These are phyloP conservation scores for Trichoderma koningiopsis DNA, from an alignment of 2,329 filamentous ascomycete species.

Conservation along the genomic window DNA sequence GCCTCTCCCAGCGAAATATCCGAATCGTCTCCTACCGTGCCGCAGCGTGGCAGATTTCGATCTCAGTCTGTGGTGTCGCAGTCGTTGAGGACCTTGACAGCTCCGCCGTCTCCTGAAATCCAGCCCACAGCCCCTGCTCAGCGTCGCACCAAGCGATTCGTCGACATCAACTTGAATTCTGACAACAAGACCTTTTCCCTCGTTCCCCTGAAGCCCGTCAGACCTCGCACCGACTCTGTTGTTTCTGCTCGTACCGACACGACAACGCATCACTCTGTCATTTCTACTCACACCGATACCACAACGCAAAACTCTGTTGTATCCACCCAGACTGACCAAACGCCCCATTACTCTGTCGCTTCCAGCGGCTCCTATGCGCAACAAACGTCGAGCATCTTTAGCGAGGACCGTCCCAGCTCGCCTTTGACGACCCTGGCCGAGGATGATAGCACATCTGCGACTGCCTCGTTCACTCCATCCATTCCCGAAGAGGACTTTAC, in stretches of 20 bases:
- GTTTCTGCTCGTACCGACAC: slow-evolving; percentile 36
- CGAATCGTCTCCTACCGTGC: background rate
- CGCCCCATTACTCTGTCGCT: slow-evolving; percentile 46
- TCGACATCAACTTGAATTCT: slow-evolving; percentile 55
- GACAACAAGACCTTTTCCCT: slow-evolving; percentile 64
- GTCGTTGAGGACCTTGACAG: slow-evolving; percentile 24
- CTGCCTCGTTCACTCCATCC: slow-evolving; percentile 27
- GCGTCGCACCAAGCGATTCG: slow-evolving; percentile 40
- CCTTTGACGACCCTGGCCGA: slow-evolving; percentile 53
- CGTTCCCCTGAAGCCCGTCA: slow-evolving; percentile 38
- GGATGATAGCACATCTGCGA: slow-evolving; percentile 32
- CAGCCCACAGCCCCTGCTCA: slow-evolving; percentile 32
- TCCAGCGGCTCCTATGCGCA: slow-evolving; percentile 53
- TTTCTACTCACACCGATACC: slow-evolving; percentile 36
- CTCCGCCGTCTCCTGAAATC: slow-evolving; percentile 27
- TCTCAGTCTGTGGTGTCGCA: slow-evolving; percentile 12
- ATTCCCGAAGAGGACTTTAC: slow-evolving; percentile 27
- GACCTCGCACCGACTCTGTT: slow-evolving; percentile 33
- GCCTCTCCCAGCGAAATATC: background rate
- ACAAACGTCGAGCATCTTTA: slow-evolving; percentile 50
- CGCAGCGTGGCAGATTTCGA: slow-evolving; percentile 5
- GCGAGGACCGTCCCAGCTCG: slow-evolving; percentile 52
- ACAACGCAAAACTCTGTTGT: background rate
- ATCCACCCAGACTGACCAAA: slow-evolving; percentile 7
- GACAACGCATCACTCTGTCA: slow-evolving; percentile 45